These are phyloP conservation scores for Hordeum pubiflorum DNA, from an alignment of 202 grass and related monocot species.

Conservation along the genomic window DNA sequence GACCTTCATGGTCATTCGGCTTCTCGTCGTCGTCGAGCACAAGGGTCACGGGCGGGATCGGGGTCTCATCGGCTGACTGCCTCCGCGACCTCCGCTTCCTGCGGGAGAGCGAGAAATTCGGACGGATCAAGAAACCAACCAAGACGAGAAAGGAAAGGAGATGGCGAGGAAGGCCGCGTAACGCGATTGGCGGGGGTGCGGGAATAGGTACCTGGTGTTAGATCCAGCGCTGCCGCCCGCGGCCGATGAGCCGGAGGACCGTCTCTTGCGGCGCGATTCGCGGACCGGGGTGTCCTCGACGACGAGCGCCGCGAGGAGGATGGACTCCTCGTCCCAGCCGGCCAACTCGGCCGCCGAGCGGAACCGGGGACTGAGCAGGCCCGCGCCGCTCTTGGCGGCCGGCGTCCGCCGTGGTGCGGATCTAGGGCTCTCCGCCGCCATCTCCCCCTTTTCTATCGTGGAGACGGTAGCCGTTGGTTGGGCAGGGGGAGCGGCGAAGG, in stretches of 20 bases:
- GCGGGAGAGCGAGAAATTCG: neutral
- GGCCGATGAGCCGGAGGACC: constrained; percentile 11
- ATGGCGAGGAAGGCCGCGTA: neutral
- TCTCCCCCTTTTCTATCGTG: neutral
- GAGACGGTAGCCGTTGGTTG: constrained; percentile 8
- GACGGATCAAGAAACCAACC: neutral
- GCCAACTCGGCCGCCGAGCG: constrained; percentile 67
- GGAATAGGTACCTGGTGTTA: constrained; percentile 30
- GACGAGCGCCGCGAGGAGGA: constrained; percentile 66
- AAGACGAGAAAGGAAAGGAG: neutral
- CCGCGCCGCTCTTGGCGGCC: constrained; percentile 34
- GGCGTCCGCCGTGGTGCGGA: neutral
- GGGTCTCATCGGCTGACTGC: constrained; percentile 27
- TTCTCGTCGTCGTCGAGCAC: constrained; percentile 65
- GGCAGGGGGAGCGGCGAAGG: neutral
- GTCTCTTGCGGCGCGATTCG: constrained; percentile 71
- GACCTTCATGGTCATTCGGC: constrained; percentile 13
- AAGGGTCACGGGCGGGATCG: constrained; percentile 54
- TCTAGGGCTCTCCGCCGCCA: constrained; percentile 18
- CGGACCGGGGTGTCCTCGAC: constrained; percentile 96
- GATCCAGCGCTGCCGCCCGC: constrained; percentile 47
- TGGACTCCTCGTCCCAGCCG: constrained; percentile 90
- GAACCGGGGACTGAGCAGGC: constrained; percentile 69
- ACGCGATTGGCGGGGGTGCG: neutral
- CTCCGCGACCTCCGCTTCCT: constrained; percentile 69